Percentiles rank a stretch among this genome's conserved stretches.
Evolutionary conservation across 1,139 yeast species (phyloP).

Genomic region (Saccharomyces pastorianus): DNA sequence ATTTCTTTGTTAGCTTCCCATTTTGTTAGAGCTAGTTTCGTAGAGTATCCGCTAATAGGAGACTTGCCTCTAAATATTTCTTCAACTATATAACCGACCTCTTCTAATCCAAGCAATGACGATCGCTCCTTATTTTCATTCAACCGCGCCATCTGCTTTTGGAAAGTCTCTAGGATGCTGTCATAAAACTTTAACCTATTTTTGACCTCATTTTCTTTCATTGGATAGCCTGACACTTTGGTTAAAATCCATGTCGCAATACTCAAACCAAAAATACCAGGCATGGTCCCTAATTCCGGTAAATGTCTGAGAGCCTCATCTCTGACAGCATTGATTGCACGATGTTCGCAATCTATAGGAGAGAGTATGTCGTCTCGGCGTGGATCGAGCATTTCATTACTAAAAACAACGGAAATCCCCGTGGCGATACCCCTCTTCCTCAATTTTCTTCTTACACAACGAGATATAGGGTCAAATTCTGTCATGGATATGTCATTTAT

Average conservation of each 20-base stretch:
- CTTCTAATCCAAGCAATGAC: conserved; percentile 62
- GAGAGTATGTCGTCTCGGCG: conserved; percentile 83
- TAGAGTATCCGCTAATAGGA: conserved; percentile 76
- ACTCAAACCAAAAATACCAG: conserved; percentile 89
- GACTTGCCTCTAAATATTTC: conserved; percentile 91
- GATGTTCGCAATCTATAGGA: conserved; percentile 67
- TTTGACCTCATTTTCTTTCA: conserved; percentile 86
- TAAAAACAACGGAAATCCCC: conserved; percentile 82
- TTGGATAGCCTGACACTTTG: conserved; percentile 75
- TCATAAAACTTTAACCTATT: conserved; percentile 80
- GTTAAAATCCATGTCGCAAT: conserved; percentile 80
- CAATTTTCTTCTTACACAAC: conserved; percentile 75
- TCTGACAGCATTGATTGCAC: conserved; percentile 73
- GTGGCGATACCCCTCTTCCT: conserved; percentile 65
- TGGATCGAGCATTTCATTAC: conserved; percentile 94
- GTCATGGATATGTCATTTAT: conserved; percentile 71
- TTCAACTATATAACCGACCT: conserved; percentile 78
- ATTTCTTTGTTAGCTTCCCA: conserved; percentile 65
- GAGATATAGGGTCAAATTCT: conserved; percentile 89
- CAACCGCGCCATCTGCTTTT: conserved; percentile 74
- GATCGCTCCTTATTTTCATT: conserved; percentile 62
- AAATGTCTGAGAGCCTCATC: conserved; percentile 88
- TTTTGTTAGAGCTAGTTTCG: conserved; percentile 66
- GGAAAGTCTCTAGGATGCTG: conserved; percentile 68
- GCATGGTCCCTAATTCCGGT: conserved; percentile 94